Evolutionary conservation across 805 yeast species (phyloP).

Genomic region (Candida sakaeoensis): DNA sequence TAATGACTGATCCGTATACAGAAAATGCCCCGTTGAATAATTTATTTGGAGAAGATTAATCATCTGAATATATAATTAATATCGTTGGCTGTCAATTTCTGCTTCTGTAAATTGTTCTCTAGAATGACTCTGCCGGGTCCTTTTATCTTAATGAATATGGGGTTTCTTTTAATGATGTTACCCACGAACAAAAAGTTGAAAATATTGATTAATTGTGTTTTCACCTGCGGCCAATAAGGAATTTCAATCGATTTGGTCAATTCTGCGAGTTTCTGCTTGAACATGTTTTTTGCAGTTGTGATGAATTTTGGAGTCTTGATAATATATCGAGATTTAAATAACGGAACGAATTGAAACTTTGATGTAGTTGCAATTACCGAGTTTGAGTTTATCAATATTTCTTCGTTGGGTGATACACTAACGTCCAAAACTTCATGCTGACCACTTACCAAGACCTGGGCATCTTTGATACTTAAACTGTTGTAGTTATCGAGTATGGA

Average conservation of each 20-base stretch:
- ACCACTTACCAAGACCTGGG: slow-evolving; percentile 37
- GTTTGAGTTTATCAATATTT: slow-evolving; percentile 34
- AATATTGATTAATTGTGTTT: neutral
- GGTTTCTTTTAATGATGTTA: neutral
- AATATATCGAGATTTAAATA: neutral
- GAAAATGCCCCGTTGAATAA: slow-evolving; percentile 66
- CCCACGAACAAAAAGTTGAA: slow-evolving; percentile 2
- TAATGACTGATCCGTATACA: slow-evolving; percentile 68
- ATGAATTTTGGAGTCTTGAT: neutral
- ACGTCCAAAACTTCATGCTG: slow-evolving; percentile 38
- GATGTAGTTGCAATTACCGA: slow-evolving; percentile 33
- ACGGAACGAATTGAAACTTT: slow-evolving; percentile 6
- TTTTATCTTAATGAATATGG: neutral
- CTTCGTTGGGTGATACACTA: slow-evolving; percentile 31
- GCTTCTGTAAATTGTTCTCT: neutral
- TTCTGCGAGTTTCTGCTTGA: neutral
- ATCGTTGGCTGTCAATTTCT: neutral
- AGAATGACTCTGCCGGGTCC: slow-evolving; percentile 5
- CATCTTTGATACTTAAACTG: slow-evolving; percentile 33
- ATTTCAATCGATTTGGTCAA: neutral
- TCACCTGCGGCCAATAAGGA: neutral
- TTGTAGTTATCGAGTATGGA: slow-evolving; percentile 17
- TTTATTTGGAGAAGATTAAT: slow-evolving; percentile 47
- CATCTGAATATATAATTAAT: slow-evolving; percentile 4
- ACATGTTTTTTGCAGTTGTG: neutral